A percentile compares a stretch with the other conserved stretches of the same genome.
Evolutionary conservation across 495 filamentous ascomycete genomes (phyloP).

Genomic region (Collariella sp.): DNA sequence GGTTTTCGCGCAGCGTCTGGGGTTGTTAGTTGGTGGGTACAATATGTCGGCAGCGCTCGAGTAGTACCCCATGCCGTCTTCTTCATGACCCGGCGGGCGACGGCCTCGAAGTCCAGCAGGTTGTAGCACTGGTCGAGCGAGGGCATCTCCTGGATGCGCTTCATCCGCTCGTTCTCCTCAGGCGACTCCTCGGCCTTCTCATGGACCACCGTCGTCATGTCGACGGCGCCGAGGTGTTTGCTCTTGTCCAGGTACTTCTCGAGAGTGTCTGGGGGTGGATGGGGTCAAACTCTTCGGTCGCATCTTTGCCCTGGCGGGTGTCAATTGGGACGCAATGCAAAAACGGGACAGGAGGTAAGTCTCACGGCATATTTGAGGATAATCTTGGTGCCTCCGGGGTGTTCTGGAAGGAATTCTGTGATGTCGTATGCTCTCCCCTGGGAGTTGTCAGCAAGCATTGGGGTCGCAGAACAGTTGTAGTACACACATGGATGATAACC

Average conservation of each 20-base stretch:
- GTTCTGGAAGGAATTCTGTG: conserved; percentile 62
- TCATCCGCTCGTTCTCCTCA: conserved; percentile 66
- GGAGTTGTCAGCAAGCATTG: neutral
- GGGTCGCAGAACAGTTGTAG: neutral
- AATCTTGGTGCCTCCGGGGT: conserved; percentile 70
- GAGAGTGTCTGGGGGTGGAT: conserved; percentile 73
- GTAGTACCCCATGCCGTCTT: conserved; percentile 93
- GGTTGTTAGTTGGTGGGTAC: conserved; percentile 30
- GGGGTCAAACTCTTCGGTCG: conserved; percentile 73
- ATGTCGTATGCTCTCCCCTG: conserved; percentile 65
- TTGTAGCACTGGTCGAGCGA: conserved; percentile 87
- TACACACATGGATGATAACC: conserved; percentile 62
- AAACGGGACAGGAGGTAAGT: neutral
- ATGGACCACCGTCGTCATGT: conserved; percentile 74
- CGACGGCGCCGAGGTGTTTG: conserved; percentile 85
- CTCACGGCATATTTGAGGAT: conserved; percentile 68
- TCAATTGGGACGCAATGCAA: conserved; percentile 1
- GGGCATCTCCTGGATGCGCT: conserved; percentile 71
- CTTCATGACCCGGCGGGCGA: conserved; percentile 83
- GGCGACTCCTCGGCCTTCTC: conserved; percentile 64
- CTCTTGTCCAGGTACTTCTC: conserved; percentile 74
- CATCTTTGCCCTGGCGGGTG: conserved; percentile 58
- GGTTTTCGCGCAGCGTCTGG: conserved; percentile 96
- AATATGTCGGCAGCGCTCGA: conserved; percentile 92
- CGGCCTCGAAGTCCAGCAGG: conserved; percentile 87